phyloP scores from a whole-genome alignment of 1,284 basidiomycete genomes.

The Melampsora americana region DNA sequence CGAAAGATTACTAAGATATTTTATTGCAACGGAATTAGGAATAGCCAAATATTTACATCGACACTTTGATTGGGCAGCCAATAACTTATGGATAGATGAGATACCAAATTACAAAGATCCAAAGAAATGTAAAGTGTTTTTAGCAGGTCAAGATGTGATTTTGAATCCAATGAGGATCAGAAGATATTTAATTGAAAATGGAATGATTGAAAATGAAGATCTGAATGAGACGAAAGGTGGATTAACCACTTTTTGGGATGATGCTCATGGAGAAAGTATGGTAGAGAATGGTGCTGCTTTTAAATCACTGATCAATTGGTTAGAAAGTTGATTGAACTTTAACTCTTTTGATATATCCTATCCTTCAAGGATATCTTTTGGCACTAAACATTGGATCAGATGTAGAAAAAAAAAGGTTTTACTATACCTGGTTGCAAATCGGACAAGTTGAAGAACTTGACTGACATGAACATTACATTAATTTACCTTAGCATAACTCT shows the following conservation, averaged over 20 bases:
- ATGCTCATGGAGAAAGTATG: constrained; percentile 33
- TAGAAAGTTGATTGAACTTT: background rate
- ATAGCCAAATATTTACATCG: constrained; percentile 26
- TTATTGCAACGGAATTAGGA: constrained; percentile 30
- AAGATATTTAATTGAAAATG: constrained; percentile 48
- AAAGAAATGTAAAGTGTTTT: constrained; percentile 46
- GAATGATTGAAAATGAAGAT: constrained; percentile 35
- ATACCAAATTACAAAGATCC: constrained; percentile 46
- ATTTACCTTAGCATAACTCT: too few relatives aligned
- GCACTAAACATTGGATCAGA: too few relatives aligned
- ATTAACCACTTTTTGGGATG: constrained; percentile 7
- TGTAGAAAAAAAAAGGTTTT: too few relatives aligned
- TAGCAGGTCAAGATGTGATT: constrained; percentile 51
- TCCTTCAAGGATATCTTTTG: too few relatives aligned
- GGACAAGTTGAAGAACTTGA: too few relatives aligned
- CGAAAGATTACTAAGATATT: constrained; percentile 29
- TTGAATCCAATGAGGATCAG: constrained; percentile 47
- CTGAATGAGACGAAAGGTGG: background rate
- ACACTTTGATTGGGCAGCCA: constrained; percentile 43
- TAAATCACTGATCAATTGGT: constrained; percentile 18
- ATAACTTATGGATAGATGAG: constrained; percentile 51
- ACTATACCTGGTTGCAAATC: too few relatives aligned
- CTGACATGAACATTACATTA: too few relatives aligned
- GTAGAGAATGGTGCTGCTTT: constrained; percentile 21
- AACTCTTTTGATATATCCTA: too few relatives aligned